Percentiles rank a stretch among this genome's conserved stretches.
These are phyloP conservation scores for Nephelium lappaceum DNA, from an alignment of 345 rosid genomes.

Conservation along the genomic window DNA sequence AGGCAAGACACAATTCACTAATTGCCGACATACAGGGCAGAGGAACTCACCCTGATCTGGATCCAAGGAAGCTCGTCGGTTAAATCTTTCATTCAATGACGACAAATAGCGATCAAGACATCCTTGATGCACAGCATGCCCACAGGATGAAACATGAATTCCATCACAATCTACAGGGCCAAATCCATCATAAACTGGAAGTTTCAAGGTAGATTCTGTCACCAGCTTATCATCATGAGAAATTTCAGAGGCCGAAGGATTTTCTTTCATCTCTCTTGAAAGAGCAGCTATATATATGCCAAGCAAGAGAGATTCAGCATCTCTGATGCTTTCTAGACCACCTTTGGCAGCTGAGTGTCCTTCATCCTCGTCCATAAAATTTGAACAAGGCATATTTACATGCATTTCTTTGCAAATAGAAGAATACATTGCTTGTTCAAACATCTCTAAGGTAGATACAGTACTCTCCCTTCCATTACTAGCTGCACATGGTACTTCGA, in stretches of 20 bases:
- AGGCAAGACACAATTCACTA: constrained; percentile 84
- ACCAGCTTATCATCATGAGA: constrained; percentile 25
- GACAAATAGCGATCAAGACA: constrained; percentile 83
- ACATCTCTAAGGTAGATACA: constrained; percentile 43
- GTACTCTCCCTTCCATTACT: constrained; percentile 44
- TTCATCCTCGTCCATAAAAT: constrained; percentile 28
- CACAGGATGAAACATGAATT: constrained; percentile 83
- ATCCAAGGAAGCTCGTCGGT: constrained; percentile 68
- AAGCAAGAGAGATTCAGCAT: constrained; percentile 49
- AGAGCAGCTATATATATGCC: constrained; percentile 51
- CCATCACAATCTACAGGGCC: constrained; percentile 87
- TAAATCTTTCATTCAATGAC: constrained; percentile 74
- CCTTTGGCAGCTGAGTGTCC: constrained; percentile 33
- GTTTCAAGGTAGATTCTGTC: constrained; percentile 38
- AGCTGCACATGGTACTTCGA: constrained; percentile 40
- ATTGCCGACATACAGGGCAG: constrained; percentile 92
- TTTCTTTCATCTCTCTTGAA: constrained; percentile 46
- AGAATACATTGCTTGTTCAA: constrained; percentile 67
- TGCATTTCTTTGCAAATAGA: constrained; percentile 42
- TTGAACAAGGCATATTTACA: constrained; percentile 28
- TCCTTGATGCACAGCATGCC: constrained; percentile 95
- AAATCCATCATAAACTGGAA: constrained; percentile 55
- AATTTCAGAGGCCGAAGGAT: constrained; percentile 46
- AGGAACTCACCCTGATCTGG: constrained; percentile 92
- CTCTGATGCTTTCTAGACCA: constrained; percentile 31